phyloP scores from a whole-genome alignment of 768 basidiomycete species.

The Phylloporus sp. region DNA sequence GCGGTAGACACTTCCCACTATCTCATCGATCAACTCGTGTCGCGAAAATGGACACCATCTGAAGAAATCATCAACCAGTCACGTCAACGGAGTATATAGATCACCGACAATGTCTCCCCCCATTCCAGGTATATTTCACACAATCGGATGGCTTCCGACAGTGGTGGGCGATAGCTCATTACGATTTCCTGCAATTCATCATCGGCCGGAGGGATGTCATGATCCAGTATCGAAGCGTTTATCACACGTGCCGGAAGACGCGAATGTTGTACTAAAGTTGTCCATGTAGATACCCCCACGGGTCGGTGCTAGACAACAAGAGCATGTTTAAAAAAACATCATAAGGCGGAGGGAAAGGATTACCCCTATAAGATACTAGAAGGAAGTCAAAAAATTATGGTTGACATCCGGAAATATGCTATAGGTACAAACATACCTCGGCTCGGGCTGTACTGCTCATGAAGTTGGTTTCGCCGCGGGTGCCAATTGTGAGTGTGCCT shows the following conservation, averaged over 20 bases:
- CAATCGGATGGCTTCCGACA: conserved; percentile 55
- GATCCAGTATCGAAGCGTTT: conserved; percentile 35
- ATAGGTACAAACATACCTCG: conserved; percentile 45
- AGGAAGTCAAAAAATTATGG: not conserved
- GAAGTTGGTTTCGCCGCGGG: conserved; percentile 51
- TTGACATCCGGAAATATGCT: not conserved
- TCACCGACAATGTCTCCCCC: conserved; percentile 53
- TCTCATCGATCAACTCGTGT: conserved; percentile 53
- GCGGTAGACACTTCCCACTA: conserved; percentile 52
- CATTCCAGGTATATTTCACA: conserved; percentile 65
- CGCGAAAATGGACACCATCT: conserved; percentile 56
- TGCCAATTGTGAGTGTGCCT: conserved; percentile 60
- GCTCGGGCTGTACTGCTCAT: conserved; percentile 64
- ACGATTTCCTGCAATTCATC: conserved; percentile 41
- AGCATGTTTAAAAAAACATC: not conserved
- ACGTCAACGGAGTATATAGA: not conserved
- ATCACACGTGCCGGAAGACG: conserved; percentile 41
- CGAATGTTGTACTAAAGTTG: conserved; percentile 22
- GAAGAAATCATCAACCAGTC: not conserved
- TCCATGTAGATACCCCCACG: conserved; percentile 11
- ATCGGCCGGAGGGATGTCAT: conserved; percentile 28
- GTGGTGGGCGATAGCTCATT: conserved; percentile 47
- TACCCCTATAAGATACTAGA: conserved; percentile 59
- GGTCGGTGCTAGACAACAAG: conserved; percentile 23
- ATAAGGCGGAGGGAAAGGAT: not conserved